phyloP scores from a whole-genome alignment of 495 filamentous ascomycete species.

The Monascus purpureus region DNA sequence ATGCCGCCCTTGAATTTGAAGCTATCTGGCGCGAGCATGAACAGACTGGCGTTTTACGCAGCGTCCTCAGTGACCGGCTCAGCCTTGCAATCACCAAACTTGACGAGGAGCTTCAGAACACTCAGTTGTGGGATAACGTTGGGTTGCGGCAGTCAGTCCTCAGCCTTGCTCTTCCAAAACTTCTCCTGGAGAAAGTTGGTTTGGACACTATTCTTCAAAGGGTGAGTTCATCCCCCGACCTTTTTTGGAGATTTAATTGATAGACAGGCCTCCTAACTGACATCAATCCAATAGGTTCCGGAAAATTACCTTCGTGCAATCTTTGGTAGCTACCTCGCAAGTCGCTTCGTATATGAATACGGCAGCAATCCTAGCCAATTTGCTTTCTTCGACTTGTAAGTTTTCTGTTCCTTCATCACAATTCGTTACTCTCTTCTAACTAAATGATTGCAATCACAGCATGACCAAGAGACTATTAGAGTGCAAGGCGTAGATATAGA shows the following conservation, averaged over 20 bases:
- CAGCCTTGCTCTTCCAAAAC: slow-evolving; percentile 69
- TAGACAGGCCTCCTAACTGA: slow-evolving; percentile 12
- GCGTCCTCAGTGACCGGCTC: slow-evolving; percentile 76
- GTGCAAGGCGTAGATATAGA: slow-evolving; percentile 11
- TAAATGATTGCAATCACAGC: slow-evolving; percentile 17
- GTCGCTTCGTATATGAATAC: slow-evolving; percentile 88
- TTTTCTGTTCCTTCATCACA: slow-evolving; percentile 7
- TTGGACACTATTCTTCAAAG: slow-evolving; percentile 73
- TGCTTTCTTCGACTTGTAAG: slow-evolving; percentile 97
- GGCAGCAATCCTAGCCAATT: slow-evolving; percentile 90
- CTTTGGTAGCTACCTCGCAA: slow-evolving; percentile 90
- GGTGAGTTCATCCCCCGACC: slow-evolving; percentile 27
- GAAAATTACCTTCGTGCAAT: slow-evolving; percentile 87
- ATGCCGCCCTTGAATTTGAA: slow-evolving; percentile 88
- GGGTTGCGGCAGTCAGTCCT: slow-evolving; percentile 65
- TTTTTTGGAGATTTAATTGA: slow-evolving; percentile 1
- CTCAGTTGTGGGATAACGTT: slow-evolving; percentile 79
- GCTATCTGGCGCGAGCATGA: slow-evolving; percentile 93
- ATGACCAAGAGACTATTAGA: slow-evolving; percentile 40
- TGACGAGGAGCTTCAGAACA: slow-evolving; percentile 88
- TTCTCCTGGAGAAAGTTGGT: slow-evolving; percentile 79
- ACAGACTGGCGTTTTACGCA: slow-evolving; percentile 61
- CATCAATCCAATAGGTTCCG: slow-evolving; percentile 46
- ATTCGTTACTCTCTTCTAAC: slow-evolving; percentile 11
- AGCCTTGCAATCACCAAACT: slow-evolving; percentile 84